phyloP scores from a whole-genome alignment of 1,139 yeast genomes.

The Zygosaccharomyces pseudobailii region DNA sequence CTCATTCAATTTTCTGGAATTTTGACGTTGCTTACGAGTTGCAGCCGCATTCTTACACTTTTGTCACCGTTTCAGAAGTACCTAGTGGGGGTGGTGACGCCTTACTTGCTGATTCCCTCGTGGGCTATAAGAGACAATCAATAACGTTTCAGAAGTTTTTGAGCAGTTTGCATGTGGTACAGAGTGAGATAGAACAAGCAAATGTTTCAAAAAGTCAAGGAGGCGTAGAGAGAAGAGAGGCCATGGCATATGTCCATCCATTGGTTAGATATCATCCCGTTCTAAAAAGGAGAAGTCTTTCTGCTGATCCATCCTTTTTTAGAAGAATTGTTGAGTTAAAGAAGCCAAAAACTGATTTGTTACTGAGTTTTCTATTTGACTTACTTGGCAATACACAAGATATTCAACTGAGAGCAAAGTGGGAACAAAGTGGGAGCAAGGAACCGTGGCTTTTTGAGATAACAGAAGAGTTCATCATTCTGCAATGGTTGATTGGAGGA shows the following conservation, averaged over 20 bases:
- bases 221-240: constrained; percentile 60
- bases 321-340: constrained; percentile 61
- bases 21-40: constrained; percentile 66
- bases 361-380: constrained; percentile 48
- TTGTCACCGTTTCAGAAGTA: constrained; percentile 56
- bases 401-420: constrained; percentile 51
- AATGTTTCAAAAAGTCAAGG: constrained; percentile 49
- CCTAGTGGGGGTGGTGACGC: constrained; percentile 76
- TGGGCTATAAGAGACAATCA: constrained; percentile 65
- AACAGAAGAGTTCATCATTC: constrained; percentile 62
- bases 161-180: constrained; percentile 56
- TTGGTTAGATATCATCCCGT: constrained; percentile 67
- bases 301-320: constrained; percentile 57
- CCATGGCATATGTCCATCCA: constrained; percentile 60
- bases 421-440: constrained; percentile 53
- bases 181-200: constrained; percentile 70
- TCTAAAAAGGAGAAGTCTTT: constrained; percentile 55
- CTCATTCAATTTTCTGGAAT: constrained; percentile 50
- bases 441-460: constrained; percentile 72
- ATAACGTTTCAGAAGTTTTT: constrained; percentile 54
- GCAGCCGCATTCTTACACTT: constrained; percentile 66
- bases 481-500: constrained; percentile 59
- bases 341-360: constrained; percentile 56
- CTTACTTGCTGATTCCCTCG: constrained; percentile 56
- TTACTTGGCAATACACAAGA: constrained; percentile 50